phyloP scores from a whole-genome alignment of 148 eudicot genomes.

The Amaranthus cruentus region DNA sequence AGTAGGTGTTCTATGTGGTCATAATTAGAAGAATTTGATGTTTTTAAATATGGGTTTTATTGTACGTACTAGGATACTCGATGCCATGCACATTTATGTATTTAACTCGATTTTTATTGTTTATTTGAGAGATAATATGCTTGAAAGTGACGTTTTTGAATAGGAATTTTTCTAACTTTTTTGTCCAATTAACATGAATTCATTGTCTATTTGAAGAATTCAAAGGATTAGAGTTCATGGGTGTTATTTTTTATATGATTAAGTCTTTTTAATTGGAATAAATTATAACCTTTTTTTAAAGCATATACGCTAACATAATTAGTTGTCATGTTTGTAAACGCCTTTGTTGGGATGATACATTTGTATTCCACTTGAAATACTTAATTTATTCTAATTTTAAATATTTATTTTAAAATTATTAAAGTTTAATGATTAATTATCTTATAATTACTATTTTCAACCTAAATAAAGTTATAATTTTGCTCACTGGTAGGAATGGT shows the following conservation, averaged over 20 bases:
- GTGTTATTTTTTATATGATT: too few relatives aligned
- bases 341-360: not conserved
- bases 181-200: not conserved
- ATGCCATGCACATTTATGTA: constrained; percentile 8
- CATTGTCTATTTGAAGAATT: constrained; percentile 1
- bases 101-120: not conserved
- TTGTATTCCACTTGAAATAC: not conserved
- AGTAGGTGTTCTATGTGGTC: not conserved
- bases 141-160: not conserved
- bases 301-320: not conserved
- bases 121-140: not conserved
- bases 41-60: not conserved
- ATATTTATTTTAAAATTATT: too few relatives aligned
- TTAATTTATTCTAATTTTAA: too few relatives aligned
- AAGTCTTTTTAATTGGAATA: not conserved
- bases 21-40: not conserved
- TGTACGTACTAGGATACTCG: not conserved
- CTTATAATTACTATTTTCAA: too few relatives aligned
- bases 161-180: not conserved
- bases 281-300: not conserved
- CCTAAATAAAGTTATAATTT: too few relatives aligned
- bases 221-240: not conserved
- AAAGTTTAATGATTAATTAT: too few relatives aligned
- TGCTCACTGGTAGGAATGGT: too few relatives aligned
- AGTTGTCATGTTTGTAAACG: not conserved